Evolutionary conservation across 2,329 filamentous ascomycete species (phyloP), one percentile per base, ranked within the genome.

Genomic region (Paecilomyces niveus): DNA sequence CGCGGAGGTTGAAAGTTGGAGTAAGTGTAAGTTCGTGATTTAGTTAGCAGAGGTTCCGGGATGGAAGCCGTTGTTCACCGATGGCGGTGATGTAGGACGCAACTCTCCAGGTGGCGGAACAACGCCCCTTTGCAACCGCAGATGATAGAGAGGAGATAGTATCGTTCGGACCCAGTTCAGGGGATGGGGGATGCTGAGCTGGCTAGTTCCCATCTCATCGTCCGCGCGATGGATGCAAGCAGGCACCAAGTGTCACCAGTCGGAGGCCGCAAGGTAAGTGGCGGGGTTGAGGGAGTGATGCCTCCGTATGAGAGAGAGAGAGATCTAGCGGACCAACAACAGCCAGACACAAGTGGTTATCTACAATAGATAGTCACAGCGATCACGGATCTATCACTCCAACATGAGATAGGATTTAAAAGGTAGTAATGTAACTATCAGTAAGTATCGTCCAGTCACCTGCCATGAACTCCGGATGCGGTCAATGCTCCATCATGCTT

Each of bases 241-340:
- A 52, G 26, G 50, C 50, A 52, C 50, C 50, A 52, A 52, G 50
- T 52, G 50, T 52, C 50, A 52, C 50, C 50, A 52, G 21, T 52
- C 50, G 50, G 50, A 52, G 50, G 26, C 50, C 22, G 50, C 22
- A 26, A 24, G 39, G 39, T 45, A n/a, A n/a, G 50, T 52, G 50
- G 50, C 50, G 50, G 50, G 50, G 50, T 52, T 52, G 50, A 22
- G 49, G 3, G 7, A 9, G 45, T 50, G 45, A 52, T 52, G 39
- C n/a, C 21, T 45, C 35, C 35, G 50, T 24, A 52, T 24, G 21
- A 24, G 21, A 24, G 26, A 29, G 26, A 29, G 7, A 21, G 39
- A 45, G 15, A 45, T 18, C 15, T 5, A 7, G 39, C 39, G 18
- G n/a, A 18, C 39, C 39, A 45, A 9, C 15, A 45, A 9, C 39